Evolutionary conservation across 495 filamentous ascomycete genomes (phyloP), one percentile per base, ranked within the genome.

Genomic region (Podospora tetraspora): DNA sequence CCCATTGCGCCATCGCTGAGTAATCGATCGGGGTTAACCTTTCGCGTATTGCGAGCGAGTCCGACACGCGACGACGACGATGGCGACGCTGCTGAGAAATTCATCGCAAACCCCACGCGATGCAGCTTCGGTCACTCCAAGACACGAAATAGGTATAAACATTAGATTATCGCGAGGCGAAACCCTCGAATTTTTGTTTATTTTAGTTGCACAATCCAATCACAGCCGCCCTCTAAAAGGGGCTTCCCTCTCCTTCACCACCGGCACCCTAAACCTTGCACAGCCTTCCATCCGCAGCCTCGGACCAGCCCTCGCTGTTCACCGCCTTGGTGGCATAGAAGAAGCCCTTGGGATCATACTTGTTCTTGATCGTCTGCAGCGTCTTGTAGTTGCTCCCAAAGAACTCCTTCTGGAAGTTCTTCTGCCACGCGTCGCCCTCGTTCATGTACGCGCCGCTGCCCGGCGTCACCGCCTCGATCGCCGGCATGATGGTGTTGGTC

Each of bases 301-400:
- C 32, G 57, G 2, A 73, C 62, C 4, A 0, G 32, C 77, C 78
- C 64, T 81, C 79, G 25, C 73, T 78, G 25, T 83, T 85, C 0
- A 87, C 85, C 61, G 76, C 81, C 5, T 79, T 83, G 30, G 69
- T 68, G 7, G 79, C 84, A 67, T 84, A 88, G 62, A 89, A 87
- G 29, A 85, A 69, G 43, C 74, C 71, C 11, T 76, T 75, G 0
- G 86, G 85, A 67, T 89, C 86, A 52, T 81, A 84, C 66, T 76
- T 80, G 60, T 74, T 71, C 82, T 89, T 88, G 62, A 87, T 79
- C 10, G 64, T 23, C 27, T 76, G 63, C 22, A 88, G 73, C 0
- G 68, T 73, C 0, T 64, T 37, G 66, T 86, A 88, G 37, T 81
- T 81, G 19, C n/a, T 21, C 1, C 86, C 85, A 43, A 83, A 89